A percentile compares a stretch with the other conserved stretches of the same genome.
Conservation (phyloP, 257 asterid genomes). For the Solanum raphanifolium region DNA sequence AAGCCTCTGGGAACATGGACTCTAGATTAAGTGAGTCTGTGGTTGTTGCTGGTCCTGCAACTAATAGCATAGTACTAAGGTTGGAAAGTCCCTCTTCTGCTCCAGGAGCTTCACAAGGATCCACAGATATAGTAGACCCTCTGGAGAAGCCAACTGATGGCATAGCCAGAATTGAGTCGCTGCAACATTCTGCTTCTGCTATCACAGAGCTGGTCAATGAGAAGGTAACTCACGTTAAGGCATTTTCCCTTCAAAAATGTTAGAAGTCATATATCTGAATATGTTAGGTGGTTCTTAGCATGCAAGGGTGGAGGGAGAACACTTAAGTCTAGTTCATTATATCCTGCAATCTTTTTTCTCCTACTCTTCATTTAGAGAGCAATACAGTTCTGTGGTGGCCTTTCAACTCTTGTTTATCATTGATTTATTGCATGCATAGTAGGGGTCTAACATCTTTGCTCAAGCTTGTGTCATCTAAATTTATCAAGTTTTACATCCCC, state of each 20-base stretch:
- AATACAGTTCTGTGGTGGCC: not conserved
- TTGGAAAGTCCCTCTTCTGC: slow-evolving; percentile 50
- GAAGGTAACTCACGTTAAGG: slow-evolving; percentile 35
- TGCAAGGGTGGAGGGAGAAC: not conserved
- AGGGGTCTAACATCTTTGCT: not conserved
- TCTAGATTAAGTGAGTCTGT: slow-evolving; percentile 40
- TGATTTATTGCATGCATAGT: not conserved
- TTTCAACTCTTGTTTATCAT: not conserved
- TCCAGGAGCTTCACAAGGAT: slow-evolving; percentile 56
- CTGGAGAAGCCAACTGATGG: slow-evolving; percentile 52
- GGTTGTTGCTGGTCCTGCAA: slow-evolving; percentile 35
- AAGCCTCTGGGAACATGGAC: slow-evolving; percentile 21
- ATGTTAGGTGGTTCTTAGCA: not conserved
- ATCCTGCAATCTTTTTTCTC: not conserved
- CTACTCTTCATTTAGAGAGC: not conserved
- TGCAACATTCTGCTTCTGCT: slow-evolving; percentile 54
- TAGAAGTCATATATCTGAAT: not conserved
- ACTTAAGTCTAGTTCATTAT: not conserved
- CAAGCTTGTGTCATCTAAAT: not conserved
- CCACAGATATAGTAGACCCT: slow-evolving; percentile 32
- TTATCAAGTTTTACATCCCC: not conserved
- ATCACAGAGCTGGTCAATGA: slow-evolving; percentile 62
- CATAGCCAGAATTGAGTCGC: slow-evolving; percentile 58
- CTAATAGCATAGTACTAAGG: slow-evolving; percentile 30
- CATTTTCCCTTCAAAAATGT: not conserved